These are phyloP conservation scores for Pseudomonodictys pantanalensis DNA, from an alignment of 495 filamentous ascomycete genomes.

Conservation along the genomic window DNA sequence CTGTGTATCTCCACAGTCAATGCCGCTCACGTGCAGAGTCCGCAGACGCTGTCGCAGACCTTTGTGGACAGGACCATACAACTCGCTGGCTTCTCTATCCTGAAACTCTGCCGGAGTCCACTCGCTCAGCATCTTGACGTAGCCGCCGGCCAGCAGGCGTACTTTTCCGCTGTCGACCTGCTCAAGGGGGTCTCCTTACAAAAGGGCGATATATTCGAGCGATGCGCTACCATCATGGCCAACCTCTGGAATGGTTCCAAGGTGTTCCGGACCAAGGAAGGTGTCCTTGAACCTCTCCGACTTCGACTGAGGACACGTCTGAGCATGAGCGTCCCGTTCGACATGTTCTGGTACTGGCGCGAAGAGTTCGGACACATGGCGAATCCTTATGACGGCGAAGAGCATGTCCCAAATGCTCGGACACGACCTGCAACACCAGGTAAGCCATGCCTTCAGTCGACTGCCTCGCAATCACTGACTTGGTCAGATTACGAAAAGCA, in stretches of 20 bases:
- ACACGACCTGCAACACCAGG: constrained; percentile 20
- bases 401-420: not conserved
- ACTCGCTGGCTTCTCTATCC: constrained; percentile 15
- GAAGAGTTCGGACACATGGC: constrained; percentile 27
- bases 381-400: constrained; percentile 24
- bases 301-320: constrained; percentile 20
- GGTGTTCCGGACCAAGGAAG: constrained; percentile 21
- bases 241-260: constrained; percentile 24
- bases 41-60: constrained; percentile 7
- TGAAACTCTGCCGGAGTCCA: constrained; percentile 12
- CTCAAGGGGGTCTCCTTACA: constrained; percentile 15
- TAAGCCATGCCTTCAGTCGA: constrained; percentile 1
- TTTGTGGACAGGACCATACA: constrained; percentile 23
- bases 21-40: constrained; percentile 2
- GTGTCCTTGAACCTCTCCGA: constrained; percentile 8
- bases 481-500: constrained; percentile 15
- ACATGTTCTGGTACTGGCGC: constrained; percentile 33
- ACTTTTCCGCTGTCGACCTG: constrained; percentile 20
- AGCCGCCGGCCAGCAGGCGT: constrained; percentile 20
- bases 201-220: constrained; percentile 10
- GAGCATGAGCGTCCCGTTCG: constrained; percentile 29
- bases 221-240: constrained; percentile 16
- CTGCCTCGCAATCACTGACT: not conserved
- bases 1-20: constrained; percentile 16
- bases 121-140: constrained; percentile 18